Evolutionary conservation across 805 yeast species (phyloP).

Genomic region (Komagataella mondaviorum): DNA sequence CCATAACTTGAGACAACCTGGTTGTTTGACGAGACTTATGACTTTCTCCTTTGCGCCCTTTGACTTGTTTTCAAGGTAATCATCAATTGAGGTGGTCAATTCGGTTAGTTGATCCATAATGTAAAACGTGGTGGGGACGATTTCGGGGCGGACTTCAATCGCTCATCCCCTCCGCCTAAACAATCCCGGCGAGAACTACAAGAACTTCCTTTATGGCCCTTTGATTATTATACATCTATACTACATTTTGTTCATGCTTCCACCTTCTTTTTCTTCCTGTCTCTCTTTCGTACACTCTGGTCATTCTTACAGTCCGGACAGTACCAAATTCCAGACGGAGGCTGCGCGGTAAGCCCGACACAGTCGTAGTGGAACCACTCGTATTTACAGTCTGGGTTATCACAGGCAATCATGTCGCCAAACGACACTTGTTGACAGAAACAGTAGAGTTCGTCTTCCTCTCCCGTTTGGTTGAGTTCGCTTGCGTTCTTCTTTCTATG

Average conservation of each 20-base stretch:
- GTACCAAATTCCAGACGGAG: constrained; percentile 93
- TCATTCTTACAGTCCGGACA: constrained; percentile 71
- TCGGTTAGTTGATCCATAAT: neutral
- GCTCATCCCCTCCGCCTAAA: neutral
- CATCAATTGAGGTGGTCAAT: neutral
- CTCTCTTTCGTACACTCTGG: neutral
- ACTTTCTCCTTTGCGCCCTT: neutral
- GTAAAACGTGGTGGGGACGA: neutral
- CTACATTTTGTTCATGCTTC: neutral
- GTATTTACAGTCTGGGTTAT: constrained; percentile 42
- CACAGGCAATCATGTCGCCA: constrained; percentile 55
- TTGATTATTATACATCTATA: neutral
- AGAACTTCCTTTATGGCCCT: too few species aligned
- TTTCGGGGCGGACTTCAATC: neutral
- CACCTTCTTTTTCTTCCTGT: neutral
- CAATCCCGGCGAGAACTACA: neutral
- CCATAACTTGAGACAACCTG: neutral
- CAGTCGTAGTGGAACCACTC: constrained; percentile 62
- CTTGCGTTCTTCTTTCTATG: neutral
- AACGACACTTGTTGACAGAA: constrained; percentile 89
- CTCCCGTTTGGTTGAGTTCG: constrained; percentile 25
- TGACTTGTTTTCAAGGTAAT: neutral
- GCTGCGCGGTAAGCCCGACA: constrained; percentile 75
- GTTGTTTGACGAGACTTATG: neutral
- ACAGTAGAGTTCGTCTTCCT: constrained; percentile 67